Evolutionary conservation across 2,329 filamentous ascomycete genomes (phyloP).

Genomic region (Trichoderma sp.): DNA sequence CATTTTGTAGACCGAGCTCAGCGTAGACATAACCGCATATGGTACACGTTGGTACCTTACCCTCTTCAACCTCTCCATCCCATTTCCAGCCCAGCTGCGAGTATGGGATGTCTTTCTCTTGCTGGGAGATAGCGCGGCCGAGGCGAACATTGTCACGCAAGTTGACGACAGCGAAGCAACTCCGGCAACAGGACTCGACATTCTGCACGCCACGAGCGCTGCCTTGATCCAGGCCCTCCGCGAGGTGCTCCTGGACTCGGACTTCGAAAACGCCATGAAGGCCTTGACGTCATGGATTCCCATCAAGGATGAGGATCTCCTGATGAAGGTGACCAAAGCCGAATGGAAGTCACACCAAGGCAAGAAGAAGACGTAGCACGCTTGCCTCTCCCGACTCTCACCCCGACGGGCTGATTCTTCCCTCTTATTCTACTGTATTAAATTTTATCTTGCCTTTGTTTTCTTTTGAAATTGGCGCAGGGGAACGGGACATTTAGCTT

Average conservation of each 20-base stretch:
- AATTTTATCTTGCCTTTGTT: not conserved
- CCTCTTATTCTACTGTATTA: not conserved
- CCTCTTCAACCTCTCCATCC: conserved; percentile 94
- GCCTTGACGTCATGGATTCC: conserved; percentile 90
- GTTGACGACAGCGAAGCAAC: conserved; percentile 21
- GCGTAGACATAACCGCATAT: conserved; percentile 86
- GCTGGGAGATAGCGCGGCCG: conserved; percentile 52
- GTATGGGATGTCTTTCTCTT: conserved; percentile 99
- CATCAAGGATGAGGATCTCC: conserved; percentile 86
- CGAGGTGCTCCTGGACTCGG: conserved; percentile 83
- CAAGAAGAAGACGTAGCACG: conserved; percentile 42
- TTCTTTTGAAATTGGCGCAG: not conserved
- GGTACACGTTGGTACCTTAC: conserved; percentile 97
- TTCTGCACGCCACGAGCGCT: conserved; percentile 85
- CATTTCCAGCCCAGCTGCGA: conserved; percentile 87
- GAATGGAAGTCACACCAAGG: conserved; percentile 72
- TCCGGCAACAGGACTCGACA: conserved; percentile 61
- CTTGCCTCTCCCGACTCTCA: conserved; percentile 29
- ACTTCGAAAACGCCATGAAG: conserved; percentile 99
- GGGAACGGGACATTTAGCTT: not conserved
- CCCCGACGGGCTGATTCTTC: conserved; percentile 21
- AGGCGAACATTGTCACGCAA: conserved; percentile 5
- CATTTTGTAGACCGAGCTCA: conserved; percentile 61
- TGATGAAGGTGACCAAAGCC: conserved; percentile 85
- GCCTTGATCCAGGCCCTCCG: conserved; percentile 88